Evolutionary conservation across 106 monocot species (phyloP).

Genomic region (Dactylorhiza incarnata): DNA sequence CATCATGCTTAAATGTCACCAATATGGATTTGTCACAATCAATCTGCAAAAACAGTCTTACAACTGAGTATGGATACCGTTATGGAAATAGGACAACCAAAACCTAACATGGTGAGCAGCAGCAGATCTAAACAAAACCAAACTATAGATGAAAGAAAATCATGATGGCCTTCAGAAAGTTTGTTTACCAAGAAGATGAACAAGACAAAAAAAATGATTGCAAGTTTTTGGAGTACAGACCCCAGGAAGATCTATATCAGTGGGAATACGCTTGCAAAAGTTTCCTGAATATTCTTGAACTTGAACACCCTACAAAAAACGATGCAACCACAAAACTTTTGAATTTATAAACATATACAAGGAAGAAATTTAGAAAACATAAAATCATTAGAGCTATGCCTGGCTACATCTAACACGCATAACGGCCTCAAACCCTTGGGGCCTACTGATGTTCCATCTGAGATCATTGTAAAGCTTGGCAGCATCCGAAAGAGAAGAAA

Average conservation of each 20-base stretch:
- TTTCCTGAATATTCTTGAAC: conserved; percentile 68
- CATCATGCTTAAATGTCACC: conserved; percentile 99
- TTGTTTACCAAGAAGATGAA: no score
- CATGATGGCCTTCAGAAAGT: no score
- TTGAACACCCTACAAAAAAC: conserved; percentile 41
- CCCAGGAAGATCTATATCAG: conserved; percentile 70
- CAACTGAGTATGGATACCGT: background rate
- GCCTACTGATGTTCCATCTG: conserved; percentile 92
- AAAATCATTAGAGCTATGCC: conserved; percentile 25
- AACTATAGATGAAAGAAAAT: no score
- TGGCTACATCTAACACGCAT: conserved; percentile 96
- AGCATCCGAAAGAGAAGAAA: conserved; percentile 90
- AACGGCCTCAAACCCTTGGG: conserved; percentile 97
- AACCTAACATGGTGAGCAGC: no score
- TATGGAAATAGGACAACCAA: no score
- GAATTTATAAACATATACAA: background rate
- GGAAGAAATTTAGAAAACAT: background rate
- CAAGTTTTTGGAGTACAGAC: conserved; percentile 21
- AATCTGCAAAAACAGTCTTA: conserved; percentile 40
- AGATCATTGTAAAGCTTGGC: conserved; percentile 96
- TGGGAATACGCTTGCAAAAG: conserved; percentile 73
- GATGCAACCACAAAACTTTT: no score
- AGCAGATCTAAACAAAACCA: no score
- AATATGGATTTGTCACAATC: conserved; percentile 96
- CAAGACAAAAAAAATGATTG: no score